Evolutionary conservation across 2,329 filamentous ascomycete genomes (phyloP).

Genomic region (Stemphylium beticola): DNA sequence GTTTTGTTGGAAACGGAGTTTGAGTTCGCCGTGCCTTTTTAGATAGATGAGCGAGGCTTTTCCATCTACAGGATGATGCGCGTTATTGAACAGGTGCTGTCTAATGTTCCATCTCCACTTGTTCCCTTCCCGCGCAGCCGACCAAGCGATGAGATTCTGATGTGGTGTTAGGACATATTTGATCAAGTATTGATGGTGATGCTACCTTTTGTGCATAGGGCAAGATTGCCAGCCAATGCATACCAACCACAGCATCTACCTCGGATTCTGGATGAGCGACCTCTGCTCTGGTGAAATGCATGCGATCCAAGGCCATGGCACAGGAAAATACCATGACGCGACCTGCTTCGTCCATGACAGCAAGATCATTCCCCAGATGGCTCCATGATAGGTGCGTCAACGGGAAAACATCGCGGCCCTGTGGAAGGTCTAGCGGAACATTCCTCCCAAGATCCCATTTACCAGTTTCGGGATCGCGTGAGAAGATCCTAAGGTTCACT

Average conservation of each 20-base stretch:
- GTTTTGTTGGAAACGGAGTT: slow-evolving; percentile 77
- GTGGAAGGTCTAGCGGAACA: slow-evolving; percentile 68
- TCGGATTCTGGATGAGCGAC: slow-evolving; percentile 75
- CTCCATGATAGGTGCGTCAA: slow-evolving; percentile 87
- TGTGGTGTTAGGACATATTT: slow-evolving; percentile 6
- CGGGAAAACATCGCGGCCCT: slow-evolving; percentile 67
- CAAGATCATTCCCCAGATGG: slow-evolving; percentile 76
- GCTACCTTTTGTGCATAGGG: slow-evolving; percentile 50
- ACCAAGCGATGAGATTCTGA: slow-evolving; percentile 48
- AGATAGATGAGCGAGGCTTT: slow-evolving; percentile 80
- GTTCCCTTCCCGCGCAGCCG: slow-evolving; percentile 48
- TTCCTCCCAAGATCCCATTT: slow-evolving; percentile 78
- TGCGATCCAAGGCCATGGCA: slow-evolving; percentile 74
- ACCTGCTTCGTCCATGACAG: slow-evolving; percentile 80
- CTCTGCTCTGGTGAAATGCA: slow-evolving; percentile 67
- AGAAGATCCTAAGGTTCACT: slow-evolving; percentile 75
- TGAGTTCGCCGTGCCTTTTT: slow-evolving; percentile 74
- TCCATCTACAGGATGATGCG: slow-evolving; percentile 72
- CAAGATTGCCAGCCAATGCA: slow-evolving; percentile 74
- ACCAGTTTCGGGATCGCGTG: slow-evolving; percentile 71
- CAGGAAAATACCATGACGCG: slow-evolving; percentile 77
- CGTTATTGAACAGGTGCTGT: slow-evolving; percentile 69
- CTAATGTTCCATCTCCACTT: slow-evolving; percentile 74
- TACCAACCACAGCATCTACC: slow-evolving; percentile 77
- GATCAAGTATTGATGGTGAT: neutral